Conservation (phyloP, 805 yeast genomes). For the Kregervanrija pseudodelftensis region DNA sequence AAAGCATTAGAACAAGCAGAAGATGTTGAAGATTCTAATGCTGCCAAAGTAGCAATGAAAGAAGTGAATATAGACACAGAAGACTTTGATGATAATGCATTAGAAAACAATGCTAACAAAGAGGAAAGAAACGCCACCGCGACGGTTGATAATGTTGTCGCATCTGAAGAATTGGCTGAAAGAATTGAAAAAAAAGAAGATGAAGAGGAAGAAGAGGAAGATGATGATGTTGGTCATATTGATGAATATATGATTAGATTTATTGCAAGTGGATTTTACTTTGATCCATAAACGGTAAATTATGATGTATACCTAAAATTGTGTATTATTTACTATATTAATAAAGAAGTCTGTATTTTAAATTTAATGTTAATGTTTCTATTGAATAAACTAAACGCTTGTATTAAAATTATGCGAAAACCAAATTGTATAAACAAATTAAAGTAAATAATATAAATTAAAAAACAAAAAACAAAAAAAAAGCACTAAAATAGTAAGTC, state of each 20-base stretch:
- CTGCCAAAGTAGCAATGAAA: slow-evolving; percentile 82
- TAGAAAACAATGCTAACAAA: slow-evolving; percentile 28
- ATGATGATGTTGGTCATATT: slow-evolving; percentile 68
- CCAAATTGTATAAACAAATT: no score
- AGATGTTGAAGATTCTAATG: slow-evolving; percentile 85
- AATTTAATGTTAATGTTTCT: no score
- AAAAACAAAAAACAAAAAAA: no score
- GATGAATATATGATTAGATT: slow-evolving; percentile 95
- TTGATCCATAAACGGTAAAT: slow-evolving; percentile 23
- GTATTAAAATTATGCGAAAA: no score
- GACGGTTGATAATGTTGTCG: slow-evolving; percentile 9
- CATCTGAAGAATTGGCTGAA: slow-evolving; percentile 17
- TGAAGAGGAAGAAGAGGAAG: slow-evolving; percentile 37
- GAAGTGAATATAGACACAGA: slow-evolving; percentile 80
- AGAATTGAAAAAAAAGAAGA: slow-evolving; percentile 11
- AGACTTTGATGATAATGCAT: slow-evolving; percentile 59
- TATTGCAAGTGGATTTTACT: slow-evolving; percentile 76
- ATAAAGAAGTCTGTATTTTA: neutral
- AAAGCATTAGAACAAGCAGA: slow-evolving; percentile 80
- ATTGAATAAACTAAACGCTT: no score
- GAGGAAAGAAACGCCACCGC: slow-evolving; percentile 21
- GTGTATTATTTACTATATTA: slow-evolving; percentile 4
- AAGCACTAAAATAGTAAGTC: no score
- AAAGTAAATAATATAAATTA: no score
- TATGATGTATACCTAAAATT: slow-evolving; percentile 12